Conservation (phyloP, 2,329 filamentous ascomycete species). For the Exophiala sideris region DNA sequence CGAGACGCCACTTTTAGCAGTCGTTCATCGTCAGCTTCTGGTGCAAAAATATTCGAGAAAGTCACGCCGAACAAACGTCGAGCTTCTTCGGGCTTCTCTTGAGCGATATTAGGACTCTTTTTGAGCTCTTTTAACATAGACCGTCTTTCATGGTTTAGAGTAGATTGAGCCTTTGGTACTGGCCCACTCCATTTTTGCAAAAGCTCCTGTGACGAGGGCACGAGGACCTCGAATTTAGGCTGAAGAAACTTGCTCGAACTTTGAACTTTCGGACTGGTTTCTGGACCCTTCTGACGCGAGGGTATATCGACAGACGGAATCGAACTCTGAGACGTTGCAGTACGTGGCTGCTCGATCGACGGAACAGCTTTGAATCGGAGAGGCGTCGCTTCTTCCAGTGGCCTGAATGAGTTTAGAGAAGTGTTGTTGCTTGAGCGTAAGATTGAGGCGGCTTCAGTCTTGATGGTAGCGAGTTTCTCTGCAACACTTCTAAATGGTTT, state of each 20-base stretch:
- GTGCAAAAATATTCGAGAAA: constrained; percentile 15
- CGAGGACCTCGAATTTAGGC: constrained; percentile 8
- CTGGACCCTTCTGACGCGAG: too few relatives aligned
- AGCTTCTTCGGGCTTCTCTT: constrained; percentile 14
- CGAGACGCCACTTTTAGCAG: constrained; percentile 12
- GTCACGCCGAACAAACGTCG: constrained; percentile 16
- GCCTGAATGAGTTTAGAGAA: too few relatives aligned
- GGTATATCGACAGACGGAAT: too few relatives aligned
- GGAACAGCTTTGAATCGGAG: too few relatives aligned
- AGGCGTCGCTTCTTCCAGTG: too few relatives aligned
- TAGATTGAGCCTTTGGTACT: background rate
- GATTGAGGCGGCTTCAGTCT: too few relatives aligned
- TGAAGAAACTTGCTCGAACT: background rate
- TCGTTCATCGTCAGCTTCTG: constrained; percentile 3
- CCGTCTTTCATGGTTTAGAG: constrained; percentile 7
- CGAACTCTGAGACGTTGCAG: too few relatives aligned
- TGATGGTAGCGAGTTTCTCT: too few relatives aligned
- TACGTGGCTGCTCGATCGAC: too few relatives aligned
- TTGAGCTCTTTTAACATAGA: constrained; percentile 15
- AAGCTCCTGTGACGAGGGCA: background rate
- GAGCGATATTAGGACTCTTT: constrained; percentile 6
- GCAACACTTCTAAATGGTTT: too few relatives aligned
- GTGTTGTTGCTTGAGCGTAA: too few relatives aligned
- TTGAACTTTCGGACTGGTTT: too few relatives aligned
- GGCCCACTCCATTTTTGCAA: constrained; percentile 4